Evolutionary conservation across 2,329 filamentous ascomycete genomes (phyloP), one percentile per base, ranked within the genome.

Genomic region (Trichoderma breve): DNA sequence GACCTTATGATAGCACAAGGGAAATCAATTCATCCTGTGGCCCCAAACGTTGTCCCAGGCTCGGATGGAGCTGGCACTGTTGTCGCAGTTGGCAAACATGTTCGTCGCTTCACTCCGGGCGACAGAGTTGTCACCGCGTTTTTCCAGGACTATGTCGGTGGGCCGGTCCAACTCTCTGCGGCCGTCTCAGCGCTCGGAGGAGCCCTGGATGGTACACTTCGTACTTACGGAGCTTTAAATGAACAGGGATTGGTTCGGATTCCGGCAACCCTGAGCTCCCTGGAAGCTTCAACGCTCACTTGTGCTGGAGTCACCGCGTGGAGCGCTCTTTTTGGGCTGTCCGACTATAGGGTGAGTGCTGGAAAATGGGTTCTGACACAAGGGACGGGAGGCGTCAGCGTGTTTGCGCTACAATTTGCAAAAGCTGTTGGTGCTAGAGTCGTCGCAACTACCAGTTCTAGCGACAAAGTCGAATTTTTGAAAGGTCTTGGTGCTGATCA

Each of bases 321-420:
- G 65, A 68, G 36, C 24, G 65, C 65, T 24, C 65, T 68, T 34
- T 68, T 68, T 26, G 55, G 65, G 26, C 14, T 68, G 11, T 68
- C 55, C 14, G 65, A 60, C 21, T 68, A 68, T n/a, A 60, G n/a
- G 9, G 7, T 68, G 53, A 60, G 24, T 28, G 53, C 65, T 18
- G 65, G 65, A 6, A 55, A 68, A 58, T 67, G 55, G 65, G 53
- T 68, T 12, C 32, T 68, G 24, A 68, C 53, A 1, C 65, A 68
- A 12, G 65, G 65, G 8, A 68, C 65, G 3, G 65, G 65, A 58
- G 65, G 65, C 14, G 65, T 68, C 34, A 68, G 65, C 8, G 53
- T 68, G 11, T 68, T 68, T 68, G 65, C 65, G 3, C 53, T 68
- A 36, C 65, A 68, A 6, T 47, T 58, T 32, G 65, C 65, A 18